Percentiles rank a stretch among this genome's conserved stretches.
These are phyloP conservation scores for Taphrina populina DNA, from an alignment of 1,139 yeast species.

Conservation along the genomic window DNA sequence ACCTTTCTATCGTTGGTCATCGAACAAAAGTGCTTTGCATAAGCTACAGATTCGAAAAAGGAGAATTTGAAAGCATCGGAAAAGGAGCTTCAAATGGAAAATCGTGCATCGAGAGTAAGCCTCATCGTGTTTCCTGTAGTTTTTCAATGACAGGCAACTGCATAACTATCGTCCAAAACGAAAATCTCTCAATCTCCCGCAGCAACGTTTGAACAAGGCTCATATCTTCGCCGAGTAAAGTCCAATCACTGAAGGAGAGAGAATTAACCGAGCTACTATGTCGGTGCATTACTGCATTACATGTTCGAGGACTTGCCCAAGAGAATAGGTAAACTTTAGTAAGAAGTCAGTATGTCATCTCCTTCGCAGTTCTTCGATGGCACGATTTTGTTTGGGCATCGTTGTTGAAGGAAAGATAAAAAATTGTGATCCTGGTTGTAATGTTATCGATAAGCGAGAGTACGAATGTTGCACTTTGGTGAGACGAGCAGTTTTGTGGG, in stretches of 20 bases:
- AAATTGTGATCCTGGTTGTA: neutral
- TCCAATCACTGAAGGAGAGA: conserved; percentile 1
- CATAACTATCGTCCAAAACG: conserved; percentile 27
- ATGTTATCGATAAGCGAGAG: too few relatives aligned
- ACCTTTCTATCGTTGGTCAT: neutral
- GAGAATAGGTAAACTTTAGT: neutral
- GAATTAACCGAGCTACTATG: conserved; percentile 28
- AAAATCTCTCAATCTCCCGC: conserved; percentile 7
- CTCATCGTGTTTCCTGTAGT: conserved; percentile 14
- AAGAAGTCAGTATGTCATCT: conserved; percentile 13
- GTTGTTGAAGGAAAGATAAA: neutral
- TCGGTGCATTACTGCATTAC: conserved; percentile 22
- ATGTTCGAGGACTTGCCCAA: conserved; percentile 31
- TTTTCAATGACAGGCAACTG: conserved; percentile 6
- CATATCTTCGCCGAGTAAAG: conserved; percentile 30
- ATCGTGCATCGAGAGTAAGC: conserved; percentile 29
- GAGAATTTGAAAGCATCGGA: neutral
- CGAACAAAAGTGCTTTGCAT: conserved; percentile 6
- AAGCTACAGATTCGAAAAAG: conserved; percentile 12
- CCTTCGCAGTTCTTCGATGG: conserved; percentile 30
- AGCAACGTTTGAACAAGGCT: conserved; percentile 18
- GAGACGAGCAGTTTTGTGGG: too few relatives aligned
- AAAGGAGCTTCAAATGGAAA: neutral
- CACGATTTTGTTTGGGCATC: conserved; percentile 6
- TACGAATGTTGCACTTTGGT: too few relatives aligned